These are phyloP conservation scores for Gossypioides kirkii DNA, from an alignment of 345 rosid genomes.

Conservation along the genomic window DNA sequence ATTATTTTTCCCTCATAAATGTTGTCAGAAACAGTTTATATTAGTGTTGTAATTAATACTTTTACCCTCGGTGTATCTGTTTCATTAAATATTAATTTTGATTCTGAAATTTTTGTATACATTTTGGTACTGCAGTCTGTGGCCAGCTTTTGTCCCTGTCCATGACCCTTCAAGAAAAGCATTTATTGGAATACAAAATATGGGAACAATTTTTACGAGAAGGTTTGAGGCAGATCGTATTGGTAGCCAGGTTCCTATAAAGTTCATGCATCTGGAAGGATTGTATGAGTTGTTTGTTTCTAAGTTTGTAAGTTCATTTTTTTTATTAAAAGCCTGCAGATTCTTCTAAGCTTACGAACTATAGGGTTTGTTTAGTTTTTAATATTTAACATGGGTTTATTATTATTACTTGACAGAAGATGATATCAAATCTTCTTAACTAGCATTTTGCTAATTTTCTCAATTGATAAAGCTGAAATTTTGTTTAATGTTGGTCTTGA, in stretches of 20 bases:
- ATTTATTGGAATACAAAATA: conserved; percentile 84
- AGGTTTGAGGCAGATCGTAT: conserved; percentile 92
- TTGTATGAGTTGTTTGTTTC: conserved; percentile 86
- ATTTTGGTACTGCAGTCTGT: conserved; percentile 51
- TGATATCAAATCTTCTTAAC: background rate
- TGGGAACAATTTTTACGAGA: conserved; percentile 87
- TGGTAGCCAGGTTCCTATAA: conserved; percentile 91
- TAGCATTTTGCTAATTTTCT: background rate
- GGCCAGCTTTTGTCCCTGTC: conserved; percentile 98
- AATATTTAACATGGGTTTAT: background rate
- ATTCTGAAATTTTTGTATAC: conserved; percentile 1
- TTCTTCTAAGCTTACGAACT: background rate
- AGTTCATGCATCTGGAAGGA: conserved; percentile 95
- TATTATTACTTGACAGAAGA: background rate
- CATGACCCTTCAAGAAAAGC: conserved; percentile 91
- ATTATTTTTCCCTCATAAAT: background rate
- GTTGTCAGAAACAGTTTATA: background rate
- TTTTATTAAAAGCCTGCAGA: background rate
- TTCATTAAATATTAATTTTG: conserved; percentile 4
- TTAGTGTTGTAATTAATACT: conserved; percentile 1
- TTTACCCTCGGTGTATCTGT: background rate
- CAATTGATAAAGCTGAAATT: background rate
- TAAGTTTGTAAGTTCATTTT: conserved; percentile 70
- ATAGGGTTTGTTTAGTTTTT: background rate
- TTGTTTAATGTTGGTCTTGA: background rate